Conservation (phyloP, 23 red algal species). For the Gracilaria caudata region DNA sequence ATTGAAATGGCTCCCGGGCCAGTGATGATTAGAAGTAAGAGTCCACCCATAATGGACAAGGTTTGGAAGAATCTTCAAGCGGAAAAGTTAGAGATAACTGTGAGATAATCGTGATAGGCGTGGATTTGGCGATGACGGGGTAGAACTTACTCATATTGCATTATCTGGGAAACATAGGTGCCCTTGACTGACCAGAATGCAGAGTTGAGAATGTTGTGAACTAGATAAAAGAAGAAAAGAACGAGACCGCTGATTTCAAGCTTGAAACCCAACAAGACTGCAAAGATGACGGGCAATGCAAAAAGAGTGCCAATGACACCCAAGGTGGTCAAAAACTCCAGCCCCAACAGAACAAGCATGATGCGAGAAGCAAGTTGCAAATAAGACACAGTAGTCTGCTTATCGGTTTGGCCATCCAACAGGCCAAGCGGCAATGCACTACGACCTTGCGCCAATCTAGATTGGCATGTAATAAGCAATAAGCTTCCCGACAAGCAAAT, state of each 20-base stretch:
- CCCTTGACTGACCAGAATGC: conserved; percentile 91
- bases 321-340: conserved; percentile 90
- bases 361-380: conserved; percentile 88
- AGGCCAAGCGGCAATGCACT: conserved; percentile 78
- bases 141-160: conserved; percentile 88
- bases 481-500: conserved; percentile 89
- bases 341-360: conserved; percentile 91
- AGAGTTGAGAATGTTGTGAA: conserved; percentile 93
- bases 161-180: conserved; percentile 82
- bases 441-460: conserved; percentile 77
- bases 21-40: conserved; percentile 82
- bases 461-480: conserved; percentile 80
- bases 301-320: conserved; percentile 80
- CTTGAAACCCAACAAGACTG: conserved; percentile 88
- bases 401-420: conserved; percentile 59
- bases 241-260: conserved; percentile 81
- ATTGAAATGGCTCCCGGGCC: conserved; percentile 91
- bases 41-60: conserved; percentile 95
- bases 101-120: background rate
- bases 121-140: background rate
- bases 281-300: conserved; percentile 87
- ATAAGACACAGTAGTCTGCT: conserved; percentile 81
- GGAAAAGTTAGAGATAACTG: background rate
- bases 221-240: conserved; percentile 85
- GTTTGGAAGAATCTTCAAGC: conserved; percentile 91